Evolutionary conservation across 129 eudicot species (phyloP).

Genomic region (Lonicera japonica): DNA sequence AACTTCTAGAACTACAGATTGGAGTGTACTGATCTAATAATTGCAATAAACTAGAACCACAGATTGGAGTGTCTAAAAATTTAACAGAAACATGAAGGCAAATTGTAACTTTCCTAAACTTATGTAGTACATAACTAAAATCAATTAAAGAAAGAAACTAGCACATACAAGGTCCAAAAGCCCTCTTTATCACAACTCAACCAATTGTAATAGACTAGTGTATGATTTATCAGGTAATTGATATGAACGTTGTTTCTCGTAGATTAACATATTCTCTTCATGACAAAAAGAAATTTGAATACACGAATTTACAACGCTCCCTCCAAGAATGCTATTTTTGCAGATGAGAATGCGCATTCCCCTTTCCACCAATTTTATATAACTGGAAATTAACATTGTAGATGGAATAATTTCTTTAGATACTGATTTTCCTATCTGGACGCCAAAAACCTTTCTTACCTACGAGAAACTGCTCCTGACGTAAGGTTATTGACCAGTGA

Average conservation of each 20-base stretch:
- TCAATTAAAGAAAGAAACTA: too few relatives aligned
- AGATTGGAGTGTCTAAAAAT: too few relatives aligned
- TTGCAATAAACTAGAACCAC: too few relatives aligned
- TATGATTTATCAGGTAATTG: too few relatives aligned
- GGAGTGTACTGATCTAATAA: too few relatives aligned
- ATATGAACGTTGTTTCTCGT: neutral
- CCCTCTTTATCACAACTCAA: neutral
- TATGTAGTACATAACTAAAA: too few relatives aligned
- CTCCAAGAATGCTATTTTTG: neutral
- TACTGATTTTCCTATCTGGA: constrained; percentile 13
- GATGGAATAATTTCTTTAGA: neutral
- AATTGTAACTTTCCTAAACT: too few relatives aligned
- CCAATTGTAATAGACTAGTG: neutral
- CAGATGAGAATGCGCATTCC: neutral
- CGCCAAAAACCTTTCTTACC: constrained; percentile 61
- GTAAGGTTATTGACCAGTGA: constrained; percentile 45
- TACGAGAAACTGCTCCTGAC: constrained; percentile 46
- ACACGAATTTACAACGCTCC: neutral
- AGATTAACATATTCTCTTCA: neutral
- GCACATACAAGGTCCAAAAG: neutral
- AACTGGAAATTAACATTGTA: neutral
- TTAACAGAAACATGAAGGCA: too few relatives aligned
- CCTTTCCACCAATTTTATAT: neutral
- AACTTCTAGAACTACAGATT: too few relatives aligned
- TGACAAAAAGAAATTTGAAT: neutral